Base-by-base conservation (phyloP, 164 flowering plant genomes). In the Kingdonia uniflora region DNA sequence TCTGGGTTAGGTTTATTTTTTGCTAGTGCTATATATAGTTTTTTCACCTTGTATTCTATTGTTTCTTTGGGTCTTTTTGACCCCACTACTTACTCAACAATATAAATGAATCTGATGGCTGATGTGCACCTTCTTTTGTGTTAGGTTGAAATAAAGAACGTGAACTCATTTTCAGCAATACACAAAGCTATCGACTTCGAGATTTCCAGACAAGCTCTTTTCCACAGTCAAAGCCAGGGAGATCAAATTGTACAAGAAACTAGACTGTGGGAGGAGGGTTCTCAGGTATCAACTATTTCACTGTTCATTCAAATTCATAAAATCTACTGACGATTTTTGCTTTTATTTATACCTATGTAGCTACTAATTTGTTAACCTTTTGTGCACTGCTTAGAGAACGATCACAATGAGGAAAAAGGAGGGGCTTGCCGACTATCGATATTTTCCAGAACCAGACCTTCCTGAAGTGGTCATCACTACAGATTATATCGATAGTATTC, bases 361-460 rank as follows among this genome's bases (percentile, higher is more conserved):
- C n/a, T 20, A 29, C 58, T 22, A 8, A 43, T 21, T 11, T 33
- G 11, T 19, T 55, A 8, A 53, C 53, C 19, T 37, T 54, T 58
- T 29, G 49, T 55, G 6, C 55, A 39, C 39, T 58, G 33, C 48
- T 54, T 62, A 85, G 96, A 81, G 66, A 85, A 85, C 96, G 59
- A 61, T 78, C 45, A 77, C 95, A 44, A 91, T 91, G 98, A 80
- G 96, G 73, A 91, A 77, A 72, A 91, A 87, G 75, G 94, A 85
- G 75, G 96, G 98, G 42, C 94, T 87, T 61, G 64, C 98, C 37
- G 96, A 91, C 71, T 91, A 91, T 57, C 72, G 96, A 43, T 85
- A 87, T 68, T 91, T 87, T 61, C 98, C 96, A n/a, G 95, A 87
- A 65, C 98, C 95, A 45, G 96, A 91, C 64, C 88, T 87, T 62